phyloP scores from a whole-genome alignment of 1,284 basidiomycete genomes.

The Austroboletus novae-zelandiae region DNA sequence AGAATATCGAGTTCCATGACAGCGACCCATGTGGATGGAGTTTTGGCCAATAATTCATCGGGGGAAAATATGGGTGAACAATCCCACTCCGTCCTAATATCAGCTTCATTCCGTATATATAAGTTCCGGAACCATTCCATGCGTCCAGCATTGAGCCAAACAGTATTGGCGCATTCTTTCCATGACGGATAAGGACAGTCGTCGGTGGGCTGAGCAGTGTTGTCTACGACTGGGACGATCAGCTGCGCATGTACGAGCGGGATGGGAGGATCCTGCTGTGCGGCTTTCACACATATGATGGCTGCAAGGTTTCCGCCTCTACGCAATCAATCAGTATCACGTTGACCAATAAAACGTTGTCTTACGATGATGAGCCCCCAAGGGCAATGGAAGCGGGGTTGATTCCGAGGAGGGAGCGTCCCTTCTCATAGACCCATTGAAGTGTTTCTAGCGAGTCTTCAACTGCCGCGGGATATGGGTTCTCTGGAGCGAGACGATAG shows the following conservation, averaged over 20 bases:
- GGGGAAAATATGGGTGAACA: conserved; percentile 53
- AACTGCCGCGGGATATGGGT: conserved; percentile 56
- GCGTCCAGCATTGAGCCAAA: conserved; percentile 42
- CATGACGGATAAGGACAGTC: conserved; percentile 41
- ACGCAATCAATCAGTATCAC: conserved; percentile 2
- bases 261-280: conserved; percentile 39
- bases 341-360: background rate
- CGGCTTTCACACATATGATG: conserved; percentile 48
- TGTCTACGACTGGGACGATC: conserved; percentile 42
- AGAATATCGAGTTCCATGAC: conserved; percentile 54
- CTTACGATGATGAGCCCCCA: conserved; percentile 54
- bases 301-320: conserved; percentile 57
- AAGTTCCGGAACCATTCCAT: conserved; percentile 57
- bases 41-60: conserved; percentile 41
- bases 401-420: conserved; percentile 36
- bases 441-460: conserved; percentile 55
- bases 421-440: conserved; percentile 46
- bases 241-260: conserved; percentile 44
- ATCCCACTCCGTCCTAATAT: conserved; percentile 44
- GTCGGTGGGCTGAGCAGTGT: conserved; percentile 31
- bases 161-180: conserved; percentile 47
- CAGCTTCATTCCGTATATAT: conserved; percentile 45
- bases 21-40: conserved; percentile 47
- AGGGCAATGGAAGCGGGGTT: conserved; percentile 45
- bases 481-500: conserved; percentile 60